Evolutionary conservation across 768 basidiomycete species (phyloP).

Genomic region (Russula sp.): DNA sequence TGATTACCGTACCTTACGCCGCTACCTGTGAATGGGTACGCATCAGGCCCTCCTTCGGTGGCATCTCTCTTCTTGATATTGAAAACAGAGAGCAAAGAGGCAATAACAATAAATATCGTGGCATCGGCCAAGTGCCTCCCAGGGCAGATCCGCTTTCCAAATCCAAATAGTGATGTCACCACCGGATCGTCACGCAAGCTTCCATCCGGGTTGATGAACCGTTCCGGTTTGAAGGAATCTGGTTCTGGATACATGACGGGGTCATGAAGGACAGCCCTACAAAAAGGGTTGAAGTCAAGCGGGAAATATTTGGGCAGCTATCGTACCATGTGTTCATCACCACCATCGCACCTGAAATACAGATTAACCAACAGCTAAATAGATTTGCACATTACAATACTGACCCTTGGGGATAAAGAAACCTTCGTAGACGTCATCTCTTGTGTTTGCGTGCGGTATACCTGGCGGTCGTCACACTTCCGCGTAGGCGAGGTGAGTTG

Average conservation of each 20-base stretch:
- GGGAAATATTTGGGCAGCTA: too few relatives aligned
- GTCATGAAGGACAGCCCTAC: not conserved
- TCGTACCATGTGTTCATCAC: constrained; percentile 29
- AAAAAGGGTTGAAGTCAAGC: not conserved
- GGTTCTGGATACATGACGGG: not conserved
- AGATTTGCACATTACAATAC: not conserved
- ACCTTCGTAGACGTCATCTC: constrained; percentile 29
- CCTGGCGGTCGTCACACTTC: not conserved
- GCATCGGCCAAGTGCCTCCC: not conserved
- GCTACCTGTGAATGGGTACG: not conserved
- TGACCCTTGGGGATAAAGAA: constrained; percentile 27
- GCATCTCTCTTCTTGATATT: not conserved
- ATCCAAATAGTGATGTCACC: not conserved
- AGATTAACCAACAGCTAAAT: not conserved
- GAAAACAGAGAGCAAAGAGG: not conserved
- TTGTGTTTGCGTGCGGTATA: constrained; percentile 23
- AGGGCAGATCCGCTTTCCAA: constrained; percentile 2
- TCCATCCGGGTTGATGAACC: constrained; percentile 4
- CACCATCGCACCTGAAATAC: constrained; percentile 24
- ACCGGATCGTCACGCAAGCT: not conserved
- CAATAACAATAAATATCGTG: not conserved
- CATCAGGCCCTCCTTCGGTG: not conserved
- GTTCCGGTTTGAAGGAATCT: not conserved
- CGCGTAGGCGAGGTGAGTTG: not conserved
- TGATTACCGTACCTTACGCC: not conserved